A percentile compares a stretch with the other conserved stretches of the same genome.
These are phyloP conservation scores for Trichoderma aggressivum DNA, from an alignment of 2,329 filamentous ascomycete species.

Conservation along the genomic window DNA sequence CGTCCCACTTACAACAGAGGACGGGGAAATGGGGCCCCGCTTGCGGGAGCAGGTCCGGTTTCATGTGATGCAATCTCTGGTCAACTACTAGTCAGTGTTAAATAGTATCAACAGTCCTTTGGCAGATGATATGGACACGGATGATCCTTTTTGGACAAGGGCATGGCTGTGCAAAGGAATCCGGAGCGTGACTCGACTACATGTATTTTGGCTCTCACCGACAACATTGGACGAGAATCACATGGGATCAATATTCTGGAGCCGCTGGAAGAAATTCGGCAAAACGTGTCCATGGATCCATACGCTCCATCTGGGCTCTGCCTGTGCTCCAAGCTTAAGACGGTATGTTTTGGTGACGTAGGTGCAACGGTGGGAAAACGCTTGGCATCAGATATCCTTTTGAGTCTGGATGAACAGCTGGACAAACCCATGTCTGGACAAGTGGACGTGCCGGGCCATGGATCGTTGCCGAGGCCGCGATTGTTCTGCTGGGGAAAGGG, in stretches of 20 bases:
- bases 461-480: background rate
- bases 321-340: background rate
- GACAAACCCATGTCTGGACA: background rate
- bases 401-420: background rate
- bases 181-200: background rate
- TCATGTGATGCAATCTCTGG: background rate
- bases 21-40: constrained; percentile 4
- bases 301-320: background rate
- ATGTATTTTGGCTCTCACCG: background rate
- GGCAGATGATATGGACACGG: background rate
- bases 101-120: background rate
- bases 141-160: background rate
- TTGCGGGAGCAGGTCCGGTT: background rate
- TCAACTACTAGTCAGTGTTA: background rate
- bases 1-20: background rate
- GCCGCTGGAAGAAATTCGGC: constrained; percentile 3
- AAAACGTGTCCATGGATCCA: background rate
- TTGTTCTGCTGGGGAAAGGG: background rate
- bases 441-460: background rate
- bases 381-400: background rate
- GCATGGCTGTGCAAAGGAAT: background rate
- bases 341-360: background rate
- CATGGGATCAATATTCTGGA: background rate
- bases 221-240: background rate
- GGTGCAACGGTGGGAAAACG: background rate